Evolutionary conservation across 805 yeast species (phyloP), one percentile per base, ranked within the genome.

Genomic region (Metschnikowia continentalis): DNA sequence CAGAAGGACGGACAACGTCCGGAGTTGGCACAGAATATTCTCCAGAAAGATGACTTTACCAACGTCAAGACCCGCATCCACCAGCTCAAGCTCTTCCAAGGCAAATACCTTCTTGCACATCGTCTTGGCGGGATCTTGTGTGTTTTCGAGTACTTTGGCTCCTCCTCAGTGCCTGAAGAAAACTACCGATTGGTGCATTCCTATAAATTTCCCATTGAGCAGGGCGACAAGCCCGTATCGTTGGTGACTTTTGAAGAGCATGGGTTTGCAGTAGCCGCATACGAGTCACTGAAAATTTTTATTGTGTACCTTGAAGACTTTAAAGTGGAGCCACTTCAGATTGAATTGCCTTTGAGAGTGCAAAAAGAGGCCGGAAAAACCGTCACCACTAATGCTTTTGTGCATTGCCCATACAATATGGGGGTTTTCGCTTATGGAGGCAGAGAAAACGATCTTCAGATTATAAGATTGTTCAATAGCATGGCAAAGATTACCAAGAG

Each of bases 341-440:
- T 72, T 19, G 65, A 14, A 53, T 58, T 33, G 22, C 56, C 56
- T 6, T 50, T 43, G 44, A 36, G 33, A 46, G 35, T 40, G 11
- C 13, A 13, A 35, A 32, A n/a, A 14, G 47, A 35, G 42, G 32
- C 47, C 11, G 35, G 20, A 20, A 33, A 35, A 44, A 22, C 22
- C 11, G 42, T 50, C 8, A 10, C 46, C 13, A 81, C 83, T 6
- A 64, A 75, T 50, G 66, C 82, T 35, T 79, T 78, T 61, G 64
- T 67, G 11, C 64, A 69, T 32, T 81, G 81, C 59, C 84, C 83
- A 3, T 60, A 65, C 14, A 75, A 72, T 19, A 64, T 65, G 6
- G 79, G 80, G 20, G 65, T 83, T 1, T 81, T 87, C 66, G 96
- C 94, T 1, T 80, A 74, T 60, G 97, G 97, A 35, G 99, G 98